phyloP scores from a whole-genome alignment of 2,329 filamentous ascomycete species.

The Phialophora macrospora region DNA sequence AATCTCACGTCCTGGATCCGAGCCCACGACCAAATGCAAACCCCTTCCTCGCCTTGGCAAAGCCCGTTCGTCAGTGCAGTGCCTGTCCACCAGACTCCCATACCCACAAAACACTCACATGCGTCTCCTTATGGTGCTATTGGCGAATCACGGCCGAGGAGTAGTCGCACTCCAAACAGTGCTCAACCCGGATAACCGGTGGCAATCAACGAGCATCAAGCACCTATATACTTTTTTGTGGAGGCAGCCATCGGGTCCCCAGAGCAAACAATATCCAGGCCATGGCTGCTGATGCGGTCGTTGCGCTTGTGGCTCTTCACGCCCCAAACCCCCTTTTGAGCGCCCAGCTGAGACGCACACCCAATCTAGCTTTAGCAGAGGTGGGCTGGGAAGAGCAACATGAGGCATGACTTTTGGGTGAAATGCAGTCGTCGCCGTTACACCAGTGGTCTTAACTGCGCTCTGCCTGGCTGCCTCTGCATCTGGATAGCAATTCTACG shows the following conservation, averaged over 20 bases:
- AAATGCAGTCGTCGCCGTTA: background rate
- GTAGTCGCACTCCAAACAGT: constrained; percentile 50
- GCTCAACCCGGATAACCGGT: constrained; percentile 49
- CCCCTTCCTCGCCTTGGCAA: constrained; percentile 26
- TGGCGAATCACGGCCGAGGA: constrained; percentile 43
- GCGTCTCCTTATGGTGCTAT: constrained; percentile 47
- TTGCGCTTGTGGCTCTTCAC: background rate
- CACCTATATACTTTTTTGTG: background rate
- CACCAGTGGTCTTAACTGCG: background rate
- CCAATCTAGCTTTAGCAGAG: background rate
- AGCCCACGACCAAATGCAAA: constrained; percentile 14
- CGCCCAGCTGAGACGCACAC: background rate
- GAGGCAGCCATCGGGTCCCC: background rate
- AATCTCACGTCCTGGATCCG: constrained; percentile 21
- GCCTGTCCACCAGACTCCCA: constrained; percentile 11
- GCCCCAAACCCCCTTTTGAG: background rate
- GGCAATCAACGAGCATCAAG: background rate
- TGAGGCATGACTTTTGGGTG: background rate
- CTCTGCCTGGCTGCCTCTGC: background rate
- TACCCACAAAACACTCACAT: constrained; percentile 19
- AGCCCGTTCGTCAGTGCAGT: constrained; percentile 4
- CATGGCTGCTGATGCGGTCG: background rate
- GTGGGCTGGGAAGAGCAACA: background rate
- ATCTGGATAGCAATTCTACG: background rate
- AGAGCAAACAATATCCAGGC: background rate